A percentile compares a stretch with the other conserved stretches of the same genome.
Evolutionary conservation across 345 rosid species (phyloP).

Genomic region (Aquilaria malaccensis): DNA sequence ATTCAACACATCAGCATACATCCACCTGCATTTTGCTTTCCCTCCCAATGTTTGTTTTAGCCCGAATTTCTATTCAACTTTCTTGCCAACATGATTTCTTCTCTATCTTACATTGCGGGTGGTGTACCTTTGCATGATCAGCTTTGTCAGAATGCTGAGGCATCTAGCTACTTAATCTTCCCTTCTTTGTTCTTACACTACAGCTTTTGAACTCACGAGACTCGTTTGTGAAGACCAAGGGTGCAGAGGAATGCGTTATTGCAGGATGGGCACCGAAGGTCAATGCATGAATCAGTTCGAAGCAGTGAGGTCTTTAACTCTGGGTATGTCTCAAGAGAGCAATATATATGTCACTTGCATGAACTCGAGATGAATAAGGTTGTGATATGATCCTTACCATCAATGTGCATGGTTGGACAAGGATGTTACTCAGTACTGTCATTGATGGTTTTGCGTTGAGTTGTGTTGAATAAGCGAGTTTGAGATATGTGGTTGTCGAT

Average conservation of each 20-base stretch:
- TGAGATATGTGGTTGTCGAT: too few species aligned
- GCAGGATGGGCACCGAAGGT: slow-evolving; percentile 88
- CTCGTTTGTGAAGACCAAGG: slow-evolving; percentile 66
- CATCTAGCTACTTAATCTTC: too few species aligned
- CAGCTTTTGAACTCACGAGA: slow-evolving; percentile 51
- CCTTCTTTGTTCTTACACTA: slow-evolving; percentile 3
- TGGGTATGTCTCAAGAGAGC: not conserved
- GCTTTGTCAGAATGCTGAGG: too few species aligned
- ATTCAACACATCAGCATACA: too few species aligned
- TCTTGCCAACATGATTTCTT: not conserved
- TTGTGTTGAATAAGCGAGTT: too few species aligned
- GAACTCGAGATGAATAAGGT: too few species aligned
- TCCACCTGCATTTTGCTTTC: too few species aligned
- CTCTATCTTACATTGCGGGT: slow-evolving; percentile 1
- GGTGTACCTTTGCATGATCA: not conserved
- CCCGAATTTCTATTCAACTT: too few species aligned
- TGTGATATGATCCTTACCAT: not conserved
- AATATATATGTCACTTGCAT: too few species aligned
- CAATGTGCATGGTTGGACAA: too few species aligned
- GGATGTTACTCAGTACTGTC: not conserved
- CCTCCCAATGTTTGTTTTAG: too few species aligned
- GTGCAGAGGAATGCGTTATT: slow-evolving; percentile 48
- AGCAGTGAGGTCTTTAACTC: slow-evolving; percentile 16
- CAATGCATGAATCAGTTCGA: slow-evolving; percentile 39
- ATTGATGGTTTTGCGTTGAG: not conserved